These are phyloP conservation scores for Ceratobasidium papillatum DNA, from an alignment of 1,284 basidiomycete genomes.

Conservation along the genomic window DNA sequence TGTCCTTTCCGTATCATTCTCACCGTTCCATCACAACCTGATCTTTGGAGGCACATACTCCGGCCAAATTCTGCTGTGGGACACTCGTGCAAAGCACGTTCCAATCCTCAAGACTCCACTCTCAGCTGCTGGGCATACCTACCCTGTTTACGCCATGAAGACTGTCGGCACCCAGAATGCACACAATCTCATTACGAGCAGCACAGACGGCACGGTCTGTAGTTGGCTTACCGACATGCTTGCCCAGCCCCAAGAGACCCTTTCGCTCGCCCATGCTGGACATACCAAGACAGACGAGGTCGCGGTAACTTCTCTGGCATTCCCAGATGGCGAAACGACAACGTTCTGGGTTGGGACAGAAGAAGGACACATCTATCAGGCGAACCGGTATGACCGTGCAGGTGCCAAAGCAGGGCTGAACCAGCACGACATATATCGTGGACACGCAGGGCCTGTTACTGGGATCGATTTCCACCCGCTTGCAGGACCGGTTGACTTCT, in stretches of 20 bases:
- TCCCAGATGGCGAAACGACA: slow-evolving; percentile 94
- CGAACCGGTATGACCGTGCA: slow-evolving; percentile 94
- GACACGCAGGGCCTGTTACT: slow-evolving; percentile 92
- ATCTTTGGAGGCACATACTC: slow-evolving; percentile 98
- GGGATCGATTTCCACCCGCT: slow-evolving; percentile 94
- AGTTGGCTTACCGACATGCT: slow-evolving; percentile 99
- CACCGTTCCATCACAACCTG: slow-evolving; percentile 96
- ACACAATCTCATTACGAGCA: slow-evolving; percentile 94
- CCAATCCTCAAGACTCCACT: slow-evolving; percentile 97
- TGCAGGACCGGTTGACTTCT: slow-evolving; percentile 90
- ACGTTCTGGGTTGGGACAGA: slow-evolving; percentile 98
- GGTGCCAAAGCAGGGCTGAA: slow-evolving; percentile 95
- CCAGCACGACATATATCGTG: slow-evolving; percentile 88
- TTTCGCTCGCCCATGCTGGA: slow-evolving; percentile 81
- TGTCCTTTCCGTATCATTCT: slow-evolving; percentile 94
- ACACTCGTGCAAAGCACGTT: slow-evolving; percentile 94
- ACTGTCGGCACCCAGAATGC: slow-evolving; percentile 99
- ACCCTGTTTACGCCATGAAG: slow-evolving; percentile 97
- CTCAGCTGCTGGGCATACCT: slow-evolving; percentile 94
- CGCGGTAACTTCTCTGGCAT: slow-evolving; percentile 89
- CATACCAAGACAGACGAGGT: slow-evolving; percentile 97
- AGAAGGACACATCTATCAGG: slow-evolving; percentile 95
- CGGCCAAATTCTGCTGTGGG: slow-evolving; percentile 98
- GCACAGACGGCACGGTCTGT: slow-evolving; percentile 96
- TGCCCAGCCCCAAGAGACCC: slow-evolving; percentile 95